phyloP scores from a whole-genome alignment of 495 filamentous ascomycete genomes.

The Podospora tetraspora region DNA sequence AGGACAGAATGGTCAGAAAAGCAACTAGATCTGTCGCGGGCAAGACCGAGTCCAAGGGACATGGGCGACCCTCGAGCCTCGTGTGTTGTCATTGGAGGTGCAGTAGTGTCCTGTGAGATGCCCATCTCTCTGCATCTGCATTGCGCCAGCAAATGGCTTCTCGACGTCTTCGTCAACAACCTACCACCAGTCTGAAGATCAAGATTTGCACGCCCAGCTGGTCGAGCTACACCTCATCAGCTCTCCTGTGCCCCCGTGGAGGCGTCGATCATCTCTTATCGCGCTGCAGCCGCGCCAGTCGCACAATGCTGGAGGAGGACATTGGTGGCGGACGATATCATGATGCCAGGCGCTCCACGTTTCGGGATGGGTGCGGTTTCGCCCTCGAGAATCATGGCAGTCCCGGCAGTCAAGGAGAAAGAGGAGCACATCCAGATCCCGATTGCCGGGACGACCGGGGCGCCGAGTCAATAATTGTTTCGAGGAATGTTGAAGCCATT shows the following conservation, averaged over 20 bases:
- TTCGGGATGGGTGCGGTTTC: not conserved
- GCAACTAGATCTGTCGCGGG: not conserved
- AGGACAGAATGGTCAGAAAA: not conserved
- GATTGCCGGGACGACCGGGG: conserved; percentile 28
- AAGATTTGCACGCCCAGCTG: not conserved
- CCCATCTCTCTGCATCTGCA: not conserved
- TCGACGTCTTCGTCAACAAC: not conserved
- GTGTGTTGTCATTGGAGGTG: not conserved
- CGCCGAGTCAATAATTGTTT: conserved; percentile 22
- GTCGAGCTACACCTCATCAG: not conserved
- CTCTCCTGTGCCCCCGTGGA: not conserved
- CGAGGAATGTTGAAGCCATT: not conserved
- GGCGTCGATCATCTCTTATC: conserved; percentile 9
- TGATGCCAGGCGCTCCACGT: not conserved
- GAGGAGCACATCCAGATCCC: too few species aligned
- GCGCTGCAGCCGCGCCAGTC: conserved; percentile 9
- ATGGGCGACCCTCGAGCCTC: not conserved
- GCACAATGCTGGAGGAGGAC: not conserved
- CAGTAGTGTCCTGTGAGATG: not conserved
- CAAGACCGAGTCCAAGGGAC: not conserved
- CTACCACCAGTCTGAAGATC: not conserved
- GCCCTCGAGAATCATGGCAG: too few species aligned
- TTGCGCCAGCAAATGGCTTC: not conserved
- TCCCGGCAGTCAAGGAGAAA: too few species aligned
- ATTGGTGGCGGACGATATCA: not conserved